Evolutionary conservation across 2,329 filamentous ascomycete species (phyloP).

Genomic region (Rugonectria rugulosa): DNA sequence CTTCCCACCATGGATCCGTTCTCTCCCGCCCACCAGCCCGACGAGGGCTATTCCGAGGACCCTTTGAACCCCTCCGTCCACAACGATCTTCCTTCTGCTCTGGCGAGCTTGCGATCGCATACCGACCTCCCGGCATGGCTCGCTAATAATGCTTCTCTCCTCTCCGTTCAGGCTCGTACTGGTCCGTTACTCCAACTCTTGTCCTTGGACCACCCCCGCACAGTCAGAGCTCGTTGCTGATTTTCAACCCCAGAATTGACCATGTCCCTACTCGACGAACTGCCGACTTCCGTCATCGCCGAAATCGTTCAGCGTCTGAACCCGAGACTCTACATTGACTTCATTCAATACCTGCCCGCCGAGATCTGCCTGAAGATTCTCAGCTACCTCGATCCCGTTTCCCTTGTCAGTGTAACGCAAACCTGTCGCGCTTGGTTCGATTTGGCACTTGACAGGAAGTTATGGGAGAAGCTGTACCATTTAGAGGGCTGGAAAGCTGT

Average conservation of each 20-base stretch:
- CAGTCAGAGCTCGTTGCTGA: background rate
- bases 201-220: background rate
- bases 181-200: conserved; percentile 49
- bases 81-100: conserved; percentile 42
- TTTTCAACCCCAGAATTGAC: conserved; percentile 70
- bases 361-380: conserved; percentile 93
- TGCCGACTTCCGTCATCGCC: conserved; percentile 82
- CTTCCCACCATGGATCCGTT: conserved; percentile 53
- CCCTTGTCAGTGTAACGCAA: conserved; percentile 79
- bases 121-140: conserved; percentile 60
- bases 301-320: conserved; percentile 82
- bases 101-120: conserved; percentile 48
- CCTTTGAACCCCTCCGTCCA: conserved; percentile 56
- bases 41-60: conserved; percentile 90
- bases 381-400: conserved; percentile 81
- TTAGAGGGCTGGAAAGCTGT: conserved; percentile 87
- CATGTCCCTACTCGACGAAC: conserved; percentile 76
- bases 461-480: conserved; percentile 87
- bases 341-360: conserved; percentile 82
- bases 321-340: conserved; percentile 91
- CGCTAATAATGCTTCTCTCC: conserved; percentile 55
- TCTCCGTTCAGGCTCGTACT: conserved; percentile 58
- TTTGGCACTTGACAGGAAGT: conserved; percentile 79
- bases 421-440: conserved; percentile 85
- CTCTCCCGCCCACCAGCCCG: conserved; percentile 66